Base-by-base conservation (phyloP, 768 basidiomycete species). In the Boletus pseudopeckii region DNA sequence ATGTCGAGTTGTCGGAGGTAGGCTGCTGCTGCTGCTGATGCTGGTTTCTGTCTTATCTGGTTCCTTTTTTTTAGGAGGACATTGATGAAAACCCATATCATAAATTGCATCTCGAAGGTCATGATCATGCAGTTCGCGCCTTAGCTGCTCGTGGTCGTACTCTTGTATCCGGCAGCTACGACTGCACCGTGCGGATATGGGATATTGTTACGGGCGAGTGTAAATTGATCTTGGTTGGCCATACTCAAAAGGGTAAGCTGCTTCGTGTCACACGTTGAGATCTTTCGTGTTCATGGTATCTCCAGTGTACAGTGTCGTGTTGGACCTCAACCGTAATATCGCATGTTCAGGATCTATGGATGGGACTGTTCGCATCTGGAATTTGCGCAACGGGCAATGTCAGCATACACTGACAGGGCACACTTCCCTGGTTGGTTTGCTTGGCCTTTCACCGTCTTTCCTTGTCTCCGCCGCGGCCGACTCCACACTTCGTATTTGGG, bases 291-390 rank as follows among this genome's bases (percentile, higher is more conserved):
- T 56, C 5, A 64, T 57, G 48, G 38, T 33, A 28, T 48, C 14
- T 26, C 18, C 71, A 94, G 96, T 98, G 5, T 98, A 98, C 76
- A 93, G 90, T 68, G 92, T 98, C 48, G 93, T 95, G 11, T 81
- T 95, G 38, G 96, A 98, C 67, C 80, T 85, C 38, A 75, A 77
- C 44, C 89, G 94, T 18, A 85, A 92, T 50, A 90, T 94, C 67
- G 92, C 92, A 26, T 94, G 92, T 60, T 98, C 97, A 2, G 96
- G 96, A 8, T 98, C 95, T 5, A 96, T 98, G 95, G 96, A 98
- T 70, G 90, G 92, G 43, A 95, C 92, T 2, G 95, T 98, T 57
- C 90, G 92, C 45, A 84, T 99, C 34, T 99, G 96, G 96, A 88
- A 90, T 61, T 76, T 96, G 34, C 80, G 79, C 47, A 92, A 80